Conservation (phyloP, 257 asterid genomes). For the Nicotiana otophora region DNA sequence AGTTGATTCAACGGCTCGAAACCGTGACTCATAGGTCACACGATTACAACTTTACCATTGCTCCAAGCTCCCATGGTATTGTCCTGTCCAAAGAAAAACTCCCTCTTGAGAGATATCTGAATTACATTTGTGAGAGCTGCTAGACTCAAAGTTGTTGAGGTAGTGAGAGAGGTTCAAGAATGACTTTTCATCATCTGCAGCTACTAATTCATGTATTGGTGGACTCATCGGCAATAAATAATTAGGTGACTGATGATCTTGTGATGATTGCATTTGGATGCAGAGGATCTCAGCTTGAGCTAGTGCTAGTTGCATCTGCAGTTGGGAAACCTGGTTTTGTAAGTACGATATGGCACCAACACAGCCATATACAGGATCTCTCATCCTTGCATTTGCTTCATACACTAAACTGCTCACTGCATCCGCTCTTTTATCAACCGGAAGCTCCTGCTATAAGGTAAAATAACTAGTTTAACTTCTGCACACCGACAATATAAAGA, state of each 20-base stretch:
- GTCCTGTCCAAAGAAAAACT: conserved; percentile 37
- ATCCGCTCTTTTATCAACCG: conserved; percentile 13
- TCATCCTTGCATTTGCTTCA: conserved; percentile 21
- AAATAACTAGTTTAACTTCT: too few relatives aligned
- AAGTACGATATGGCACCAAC: conserved; percentile 14
- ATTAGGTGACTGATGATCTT: neutral
- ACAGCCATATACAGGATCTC: conserved; percentile 21
- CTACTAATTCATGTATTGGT: neutral
- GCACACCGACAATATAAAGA: neutral
- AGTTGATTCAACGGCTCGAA: too few relatives aligned
- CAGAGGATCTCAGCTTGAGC: conserved; percentile 17
- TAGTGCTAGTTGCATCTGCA: conserved; percentile 12
- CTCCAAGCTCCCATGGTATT: neutral
- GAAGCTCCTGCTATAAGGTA: conserved; percentile 4
- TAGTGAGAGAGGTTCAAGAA: conserved; percentile 15
- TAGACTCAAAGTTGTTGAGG: conserved; percentile 12
- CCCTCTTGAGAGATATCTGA: conserved; percentile 40
- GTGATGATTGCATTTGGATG: neutral
- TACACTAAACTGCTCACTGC: conserved; percentile 21
- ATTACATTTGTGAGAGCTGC: conserved; percentile 10
- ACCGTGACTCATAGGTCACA: too few relatives aligned
- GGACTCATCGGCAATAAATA: neutral
- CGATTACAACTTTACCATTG: too few relatives aligned
- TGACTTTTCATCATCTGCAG: conserved; percentile 20
- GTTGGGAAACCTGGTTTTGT: conserved; percentile 5